Percentiles rank a stretch among this genome's conserved stretches.
Conservation (phyloP, 108 stramenopile genomes). For the Cylindrotheca fusiformis region DNA sequence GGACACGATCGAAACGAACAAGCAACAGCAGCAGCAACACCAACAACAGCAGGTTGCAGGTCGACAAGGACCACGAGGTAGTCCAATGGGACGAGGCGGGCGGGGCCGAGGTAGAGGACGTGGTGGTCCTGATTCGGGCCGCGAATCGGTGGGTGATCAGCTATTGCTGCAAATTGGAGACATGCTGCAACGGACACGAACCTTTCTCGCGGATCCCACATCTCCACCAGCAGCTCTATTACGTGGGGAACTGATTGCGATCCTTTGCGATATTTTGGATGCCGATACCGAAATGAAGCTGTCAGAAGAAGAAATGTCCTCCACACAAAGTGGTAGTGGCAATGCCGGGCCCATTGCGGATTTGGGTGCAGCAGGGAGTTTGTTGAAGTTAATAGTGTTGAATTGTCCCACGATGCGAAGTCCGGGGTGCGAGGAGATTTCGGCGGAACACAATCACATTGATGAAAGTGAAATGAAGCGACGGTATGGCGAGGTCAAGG, state of each 20-base stretch:
- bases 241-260: constrained; percentile 75
- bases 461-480: constrained; percentile 40
- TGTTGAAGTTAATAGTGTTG: constrained; percentile 78
- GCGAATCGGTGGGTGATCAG: constrained; percentile 28
- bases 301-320: constrained; percentile 65
- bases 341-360: constrained; percentile 63
- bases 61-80: background rate
- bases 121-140: constrained; percentile 3
- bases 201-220: constrained; percentile 73
- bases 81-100: constrained; percentile 19
- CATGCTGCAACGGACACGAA: constrained; percentile 73
- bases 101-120: constrained; percentile 19
- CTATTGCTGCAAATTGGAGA: constrained; percentile 74
- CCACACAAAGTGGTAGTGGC: constrained; percentile 43
- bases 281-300: constrained; percentile 81
- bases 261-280: constrained; percentile 78
- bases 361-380: constrained; percentile 80
- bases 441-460: constrained; percentile 23
- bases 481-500: constrained; percentile 37
- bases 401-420: constrained; percentile 72
- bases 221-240: constrained; percentile 69
- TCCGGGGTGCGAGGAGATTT: constrained; percentile 36
- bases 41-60: constrained; percentile 2
- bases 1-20: constrained; percentile 25
- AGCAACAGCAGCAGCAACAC: background rate